Evolutionary conservation across 108 stramenopile species (phyloP), one percentile per base, ranked within the genome.

Genomic region (Stephanodiscus triporus): DNA sequence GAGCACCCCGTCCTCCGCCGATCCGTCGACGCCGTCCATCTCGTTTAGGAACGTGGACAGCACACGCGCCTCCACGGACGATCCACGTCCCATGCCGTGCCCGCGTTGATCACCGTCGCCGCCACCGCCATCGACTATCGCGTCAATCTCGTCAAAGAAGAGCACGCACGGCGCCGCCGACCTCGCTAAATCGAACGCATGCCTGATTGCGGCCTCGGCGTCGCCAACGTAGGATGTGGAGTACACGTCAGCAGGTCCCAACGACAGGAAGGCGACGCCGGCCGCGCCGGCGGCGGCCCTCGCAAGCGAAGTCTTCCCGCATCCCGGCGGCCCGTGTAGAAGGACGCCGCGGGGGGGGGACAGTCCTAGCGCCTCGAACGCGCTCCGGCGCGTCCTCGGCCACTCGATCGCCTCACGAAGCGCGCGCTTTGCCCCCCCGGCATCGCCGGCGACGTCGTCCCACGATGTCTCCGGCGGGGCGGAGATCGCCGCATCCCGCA

Each of bases 91-190:
- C 86, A 87, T 85, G 11, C 91, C 86, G 50, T 80, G 63, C 34
- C 77, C 51, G 53, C 76, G 65, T 24, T 72, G 45, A 66, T 89
- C 68, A 59, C 63, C 36, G 37, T 22, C 58, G 29, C 55, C 66
- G 22, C 57, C 66, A 9, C 75, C 70, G 23, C 71, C 57, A 1
- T 83, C 89, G 68, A 97, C 87, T 57, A 99, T 95, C 16, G 97
- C 89, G 84, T 99, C 99, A 53, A 99, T 90, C 80, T 99, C 99
- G 77, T 99, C 99, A 77, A 99, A 99, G 77, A 99, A 99, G 49
- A 99, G 78, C 50, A 99, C 85, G 77, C 97, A 97, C 0, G 99
- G 99, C 4, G 96, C 86, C 11, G 97, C 95, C 11, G 95, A 86
- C 59, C 97, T 86, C 8, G 99, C 98, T 70, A 95, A 78, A 36